Base-by-base conservation (phyloP, 208 protist species). In the Balamuthia mandrillaris region DNA sequence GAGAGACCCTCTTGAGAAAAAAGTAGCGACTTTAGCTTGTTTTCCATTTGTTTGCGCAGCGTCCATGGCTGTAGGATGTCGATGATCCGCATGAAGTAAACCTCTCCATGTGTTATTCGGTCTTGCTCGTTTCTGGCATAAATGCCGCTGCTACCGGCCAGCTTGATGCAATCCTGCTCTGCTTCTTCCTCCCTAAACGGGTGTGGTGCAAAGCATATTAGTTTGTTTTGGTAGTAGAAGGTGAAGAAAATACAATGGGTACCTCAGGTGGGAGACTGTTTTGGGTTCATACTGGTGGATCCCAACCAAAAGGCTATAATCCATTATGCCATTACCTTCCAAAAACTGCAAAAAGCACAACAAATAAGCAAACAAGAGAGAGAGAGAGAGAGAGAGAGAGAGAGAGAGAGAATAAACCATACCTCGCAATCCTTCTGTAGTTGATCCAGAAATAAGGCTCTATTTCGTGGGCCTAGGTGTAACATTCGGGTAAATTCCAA, bases 231-330 rank as follows among this genome's bases (percentile, higher is more conserved):
- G n/a, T n/a, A n/a, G n/a, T n/a, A n/a, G n/a, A n/a, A n/a, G n/a
- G n/a, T n/a, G n/a, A n/a, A n/a, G n/a, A n/a, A n/a, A n/a, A n/a
- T n/a, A n/a, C n/a, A n/a, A n/a, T n/a, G n/a, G n/a, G n/a, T n/a
- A n/a, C n/a, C n/a, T n/a, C n/a, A n/a, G n/a, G n/a, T n/a, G n/a
- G n/a, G n/a, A n/a, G n/a, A n/a, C n/a, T n/a, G n/a, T n/a, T n/a
- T n/a, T n/a, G n/a, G n/a, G 18, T 18, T 2, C 24, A 39, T 58
- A 9, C 49, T 79, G 24, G 24, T 82, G 74, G 51, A 82, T 82
- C 6, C 74, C 74, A 16, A 82, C 74, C 49, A 82, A 35, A 6
- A 82, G 27, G 39, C 74, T 82, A 35, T 82, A 82, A 52, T 82
- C 74, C 74, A 82, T 82, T 24, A 82, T 31, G 33, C 49, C 49